A percentile compares a stretch with the other conserved stretches of the same genome.
These are phyloP conservation scores for Lipomyces mesembrius DNA, from an alignment of 805 yeast species.

Conservation along the genomic window DNA sequence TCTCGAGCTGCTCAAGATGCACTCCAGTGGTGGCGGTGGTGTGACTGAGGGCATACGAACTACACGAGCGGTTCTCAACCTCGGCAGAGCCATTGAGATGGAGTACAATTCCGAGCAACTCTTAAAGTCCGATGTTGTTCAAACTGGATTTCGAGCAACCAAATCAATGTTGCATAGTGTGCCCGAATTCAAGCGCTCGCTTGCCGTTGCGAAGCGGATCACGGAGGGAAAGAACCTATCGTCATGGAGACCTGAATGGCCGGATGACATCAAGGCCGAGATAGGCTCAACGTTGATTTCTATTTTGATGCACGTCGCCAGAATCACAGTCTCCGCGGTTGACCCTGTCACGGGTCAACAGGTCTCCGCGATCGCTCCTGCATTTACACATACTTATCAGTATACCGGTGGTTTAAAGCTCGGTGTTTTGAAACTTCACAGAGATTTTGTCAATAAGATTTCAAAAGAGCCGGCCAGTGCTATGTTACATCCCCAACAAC, in stretches of 20 bases:
- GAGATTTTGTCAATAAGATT: slow-evolving; percentile 64
- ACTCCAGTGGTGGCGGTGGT: slow-evolving; percentile 77
- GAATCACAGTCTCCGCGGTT: slow-evolving; percentile 72
- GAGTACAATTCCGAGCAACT: slow-evolving; percentile 78
- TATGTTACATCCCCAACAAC: slow-evolving; percentile 75
- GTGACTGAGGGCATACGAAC: slow-evolving; percentile 78
- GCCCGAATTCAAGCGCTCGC: slow-evolving; percentile 20
- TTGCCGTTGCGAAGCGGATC: slow-evolving; percentile 20
- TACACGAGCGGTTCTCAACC: slow-evolving; percentile 76
- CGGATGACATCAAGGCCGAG: slow-evolving; percentile 62
- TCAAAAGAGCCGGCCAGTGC: slow-evolving; percentile 69
- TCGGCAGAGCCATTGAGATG: slow-evolving; percentile 82
- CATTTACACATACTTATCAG: slow-evolving; percentile 86
- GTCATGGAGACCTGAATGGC: slow-evolving; percentile 51
- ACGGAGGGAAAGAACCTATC: slow-evolving; percentile 14
- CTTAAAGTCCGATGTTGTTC: slow-evolving; percentile 52
- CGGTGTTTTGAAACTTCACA: slow-evolving; percentile 81
- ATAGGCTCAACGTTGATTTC: slow-evolving; percentile 82
- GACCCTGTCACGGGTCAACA: slow-evolving; percentile 77
- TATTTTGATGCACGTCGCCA: slow-evolving; percentile 78
- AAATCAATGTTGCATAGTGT: slow-evolving; percentile 21
- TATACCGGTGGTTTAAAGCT: slow-evolving; percentile 75
- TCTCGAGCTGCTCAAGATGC: slow-evolving; percentile 74
- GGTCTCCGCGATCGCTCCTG: slow-evolving; percentile 81
- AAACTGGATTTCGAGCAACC: slow-evolving; percentile 18